Evolutionary conservation across 75 land plant genomes (phyloP), one percentile per base, ranked within the genome.

Genomic region (Pinus albicaulis): DNA sequence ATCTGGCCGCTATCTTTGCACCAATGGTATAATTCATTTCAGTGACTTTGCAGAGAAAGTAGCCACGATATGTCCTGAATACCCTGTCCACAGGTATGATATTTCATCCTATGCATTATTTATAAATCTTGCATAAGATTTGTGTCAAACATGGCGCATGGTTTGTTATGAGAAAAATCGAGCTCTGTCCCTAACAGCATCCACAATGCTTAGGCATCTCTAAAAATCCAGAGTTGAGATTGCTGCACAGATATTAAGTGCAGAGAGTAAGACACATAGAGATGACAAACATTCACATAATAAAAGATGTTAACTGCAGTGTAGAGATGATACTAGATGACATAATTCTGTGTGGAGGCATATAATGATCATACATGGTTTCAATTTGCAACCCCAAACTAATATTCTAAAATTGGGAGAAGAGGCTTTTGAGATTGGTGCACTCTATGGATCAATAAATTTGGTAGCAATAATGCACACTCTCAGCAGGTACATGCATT

Each of bases 1-100:
- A 16, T 74, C 82, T n/a, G 95, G 95, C 24, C 80, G 95, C 44
- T 82, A 91, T 71, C 84, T 93, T 11, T 93, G 95, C 83, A 87
- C 88, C 72, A 83, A 91, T 73, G 81, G 86, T 38, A 87, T 89
- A 38, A 79, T 82, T 71, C 96, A 89, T 76, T 86, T 83, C 57
- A 77, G 81, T 59, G 85, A 91, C 41, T 83, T 93, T 78, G 86
- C 89, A 64, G 86, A 78, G 7, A 77, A 44, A 31, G 83, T 89
- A 16, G 76, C 85, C 12, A 59, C 74, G 61, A 53, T 89, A 53
- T 89, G 74, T 76, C 96, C 93, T 22, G 76, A 85, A 48, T 91
- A 84, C 75, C 90, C 88, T 13, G 82, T 88, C 36, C 82, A 80
- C 76, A 88, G 90, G 90, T 88, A 72, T 70, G 23, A 28, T 7